phyloP scores from a whole-genome alignment of 2,329 filamentous ascomycete species.

The Xylariaceae sp. region DNA sequence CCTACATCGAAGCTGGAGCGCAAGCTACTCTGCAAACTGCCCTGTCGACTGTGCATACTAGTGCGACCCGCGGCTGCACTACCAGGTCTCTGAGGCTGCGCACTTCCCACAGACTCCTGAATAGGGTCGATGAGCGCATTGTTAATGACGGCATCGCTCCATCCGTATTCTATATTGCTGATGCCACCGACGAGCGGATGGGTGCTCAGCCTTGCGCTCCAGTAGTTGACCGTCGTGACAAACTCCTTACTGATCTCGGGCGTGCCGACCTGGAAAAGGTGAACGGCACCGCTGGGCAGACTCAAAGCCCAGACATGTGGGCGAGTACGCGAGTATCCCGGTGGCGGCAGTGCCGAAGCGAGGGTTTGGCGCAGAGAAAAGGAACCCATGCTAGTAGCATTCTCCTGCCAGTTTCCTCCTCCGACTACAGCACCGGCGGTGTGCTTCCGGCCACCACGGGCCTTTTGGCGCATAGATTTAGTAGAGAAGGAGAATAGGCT shows the following conservation, averaged over 20 bases:
- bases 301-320: conserved; percentile 94
- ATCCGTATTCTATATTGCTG: conserved; percentile 96
- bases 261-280: conserved; percentile 97
- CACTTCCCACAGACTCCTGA: conserved; percentile 40
- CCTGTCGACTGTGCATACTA: conserved; percentile 46
- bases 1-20: conserved; percentile 64
- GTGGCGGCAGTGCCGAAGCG: conserved; percentile 82
- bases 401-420: conserved; percentile 97
- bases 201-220: conserved; percentile 91
- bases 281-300: conserved; percentile 87
- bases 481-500: conserved; percentile 92
- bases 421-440: conserved; percentile 69
- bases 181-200: conserved; percentile 90
- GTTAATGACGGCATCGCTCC: conserved; percentile 81
- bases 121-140: conserved; percentile 53
- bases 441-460: conserved; percentile 46
- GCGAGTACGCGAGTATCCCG: conserved; percentile 86
- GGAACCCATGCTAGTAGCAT: conserved; percentile 82
- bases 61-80: conserved; percentile 46
- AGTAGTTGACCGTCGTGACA: conserved; percentile 93
- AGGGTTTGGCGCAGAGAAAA: conserved; percentile 90
- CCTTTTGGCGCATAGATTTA: conserved; percentile 71
- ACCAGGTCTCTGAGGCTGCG: conserved; percentile 45
- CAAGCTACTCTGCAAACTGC: conserved; percentile 41
- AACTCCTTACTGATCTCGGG: conserved; percentile 94